Evolutionary conservation across 371 early-diverging fungal species (phyloP).

Genomic region (Nematocida sp.): DNA sequence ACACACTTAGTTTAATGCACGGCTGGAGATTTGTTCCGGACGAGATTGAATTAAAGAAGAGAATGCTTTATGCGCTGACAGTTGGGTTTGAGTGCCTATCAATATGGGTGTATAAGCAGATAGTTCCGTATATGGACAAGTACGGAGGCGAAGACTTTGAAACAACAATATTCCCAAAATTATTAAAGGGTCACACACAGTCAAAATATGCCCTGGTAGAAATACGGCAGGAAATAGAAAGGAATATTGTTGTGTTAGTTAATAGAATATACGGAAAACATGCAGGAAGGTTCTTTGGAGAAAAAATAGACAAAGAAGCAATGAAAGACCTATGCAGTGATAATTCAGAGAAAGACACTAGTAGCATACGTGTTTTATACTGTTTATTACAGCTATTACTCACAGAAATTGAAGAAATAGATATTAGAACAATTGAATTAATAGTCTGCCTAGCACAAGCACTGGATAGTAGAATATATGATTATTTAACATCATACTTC

Average conservation of each 20-base stretch:
- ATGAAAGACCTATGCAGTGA: neutral
- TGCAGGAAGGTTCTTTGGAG: neutral
- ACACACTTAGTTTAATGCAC: conserved; percentile 34
- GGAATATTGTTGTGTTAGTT: neutral
- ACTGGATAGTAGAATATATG: conserved; percentile 32
- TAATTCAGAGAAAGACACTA: too few relatives aligned
- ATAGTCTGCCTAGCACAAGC: conserved; percentile 29
- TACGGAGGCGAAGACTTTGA: conserved; percentile 54
- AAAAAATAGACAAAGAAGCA: neutral
- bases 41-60: conserved; percentile 26
- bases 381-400: conserved; percentile 23
- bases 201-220: conserved; percentile 9
- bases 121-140: conserved; percentile 39
- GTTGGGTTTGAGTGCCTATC: conserved; percentile 47
- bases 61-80: conserved; percentile 43
- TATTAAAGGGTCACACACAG: conserved; percentile 18
- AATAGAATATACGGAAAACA: conserved; percentile 24
- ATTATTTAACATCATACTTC: conserved; percentile 43
- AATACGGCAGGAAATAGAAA: conserved; percentile 48
- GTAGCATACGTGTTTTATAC: neutral
- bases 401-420: conserved; percentile 42
- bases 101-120: conserved; percentile 56
- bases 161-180: conserved; percentile 33
- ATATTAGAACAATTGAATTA: conserved; percentile 27
- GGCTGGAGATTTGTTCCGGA: conserved; percentile 57